Evolutionary conservation across 2,329 filamentous ascomycete species (phyloP).

Genomic region (Colletotrichum brevisporum): DNA sequence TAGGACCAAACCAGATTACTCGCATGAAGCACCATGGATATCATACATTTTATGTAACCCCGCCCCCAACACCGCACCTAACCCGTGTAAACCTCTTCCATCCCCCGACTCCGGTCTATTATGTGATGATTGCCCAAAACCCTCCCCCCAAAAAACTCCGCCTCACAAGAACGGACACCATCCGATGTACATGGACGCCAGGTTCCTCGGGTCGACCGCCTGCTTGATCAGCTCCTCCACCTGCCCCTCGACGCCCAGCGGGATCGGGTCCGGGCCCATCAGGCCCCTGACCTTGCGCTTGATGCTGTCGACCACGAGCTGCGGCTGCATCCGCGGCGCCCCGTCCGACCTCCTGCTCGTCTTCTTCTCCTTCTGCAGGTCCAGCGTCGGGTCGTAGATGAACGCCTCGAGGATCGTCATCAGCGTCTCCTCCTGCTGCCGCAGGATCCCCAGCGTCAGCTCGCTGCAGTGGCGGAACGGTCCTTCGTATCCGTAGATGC

Average conservation of each 20-base stretch:
- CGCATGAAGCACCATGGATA: not conserved
- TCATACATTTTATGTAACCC: constrained; percentile 1
- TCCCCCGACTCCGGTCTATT: not conserved
- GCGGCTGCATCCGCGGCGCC: constrained; percentile 66
- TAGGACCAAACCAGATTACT: not conserved
- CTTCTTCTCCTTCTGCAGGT: constrained; percentile 83
- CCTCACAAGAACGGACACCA: constrained; percentile 77
- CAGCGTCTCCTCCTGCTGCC: constrained; percentile 94
- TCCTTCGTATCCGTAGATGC: constrained; percentile 92
- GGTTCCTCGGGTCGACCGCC: constrained; percentile 83
- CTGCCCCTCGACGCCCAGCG: constrained; percentile 94
- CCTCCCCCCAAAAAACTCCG: not conserved
- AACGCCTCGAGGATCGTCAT: constrained; percentile 99
- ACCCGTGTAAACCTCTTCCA: not conserved
- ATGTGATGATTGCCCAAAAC: not conserved
- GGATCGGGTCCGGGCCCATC: constrained; percentile 89
- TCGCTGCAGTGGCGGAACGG: constrained; percentile 94
- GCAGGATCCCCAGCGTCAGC: constrained; percentile 84
- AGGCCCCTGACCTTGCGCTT: constrained; percentile 88
- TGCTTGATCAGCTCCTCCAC: constrained; percentile 95
- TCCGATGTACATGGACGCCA: constrained; percentile 97
- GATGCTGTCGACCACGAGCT: constrained; percentile 90
- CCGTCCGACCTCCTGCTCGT: constrained; percentile 56
- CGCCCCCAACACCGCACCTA: constrained; percentile 15
- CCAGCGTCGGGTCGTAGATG: constrained; percentile 95